Percentiles rank a stretch among this genome's conserved stretches.
Conservation (phyloP, 169 alveolate species). For the Plasmodium fragile region DNA sequence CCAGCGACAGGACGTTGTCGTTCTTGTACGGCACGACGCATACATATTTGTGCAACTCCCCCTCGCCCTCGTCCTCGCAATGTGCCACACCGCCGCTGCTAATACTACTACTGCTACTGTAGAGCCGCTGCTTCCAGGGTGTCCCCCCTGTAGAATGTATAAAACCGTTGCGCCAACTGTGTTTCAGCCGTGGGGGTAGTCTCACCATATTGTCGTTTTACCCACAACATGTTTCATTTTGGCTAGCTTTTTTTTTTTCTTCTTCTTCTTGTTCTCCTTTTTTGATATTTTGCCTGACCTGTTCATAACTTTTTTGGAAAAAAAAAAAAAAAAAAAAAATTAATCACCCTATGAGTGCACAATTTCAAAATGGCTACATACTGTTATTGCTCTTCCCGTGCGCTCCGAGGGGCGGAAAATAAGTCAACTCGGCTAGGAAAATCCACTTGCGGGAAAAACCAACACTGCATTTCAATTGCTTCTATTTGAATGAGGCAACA, state of each 20-base stretch:
- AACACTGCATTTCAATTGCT: not conserved
- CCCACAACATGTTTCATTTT: not conserved
- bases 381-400: not conserved
- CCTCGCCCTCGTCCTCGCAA: conserved; percentile 13
- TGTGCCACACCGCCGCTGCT: not conserved
- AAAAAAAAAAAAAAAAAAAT: not conserved
- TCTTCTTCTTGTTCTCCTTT: not conserved
- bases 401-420: not conserved
- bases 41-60: conserved; percentile 22
- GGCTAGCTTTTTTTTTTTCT: conserved; percentile 8
- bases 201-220: not conserved
- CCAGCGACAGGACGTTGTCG: conserved; percentile 43
- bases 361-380: not conserved
- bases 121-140: not conserved
- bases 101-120: not conserved
- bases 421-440: not conserved
- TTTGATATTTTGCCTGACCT: conserved; percentile 5
- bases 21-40: conserved; percentile 70
- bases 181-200: not conserved
- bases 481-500: not conserved
- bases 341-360: not conserved
- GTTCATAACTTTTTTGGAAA: not conserved
- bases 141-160: not conserved
- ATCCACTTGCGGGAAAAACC: not conserved
- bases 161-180: not conserved